phyloP scores from a whole-genome alignment of 2,329 filamentous ascomycete genomes.

The Monosporascus sp. region DNA sequence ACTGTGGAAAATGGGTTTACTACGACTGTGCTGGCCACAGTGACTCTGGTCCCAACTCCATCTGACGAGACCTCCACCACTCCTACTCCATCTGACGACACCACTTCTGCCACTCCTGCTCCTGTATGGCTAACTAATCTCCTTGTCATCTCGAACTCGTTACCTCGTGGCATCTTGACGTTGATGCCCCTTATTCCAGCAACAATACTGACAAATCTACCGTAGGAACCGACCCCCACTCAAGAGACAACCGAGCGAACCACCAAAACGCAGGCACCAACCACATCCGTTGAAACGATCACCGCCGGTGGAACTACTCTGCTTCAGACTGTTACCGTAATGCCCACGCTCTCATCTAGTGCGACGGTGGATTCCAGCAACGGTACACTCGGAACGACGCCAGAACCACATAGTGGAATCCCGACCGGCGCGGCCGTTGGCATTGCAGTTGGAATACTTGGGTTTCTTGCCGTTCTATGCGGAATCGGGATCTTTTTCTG shows the following conservation, averaged over 20 bases:
- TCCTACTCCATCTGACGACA: slow-evolving; percentile 4
- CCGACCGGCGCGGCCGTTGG: slow-evolving; percentile 24
- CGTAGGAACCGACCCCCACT: background rate
- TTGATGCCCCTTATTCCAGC: slow-evolving; percentile 1
- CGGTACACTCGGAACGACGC: slow-evolving; percentile 2
- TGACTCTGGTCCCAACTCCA: slow-evolving; percentile 24
- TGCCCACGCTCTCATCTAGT: slow-evolving; percentile 34
- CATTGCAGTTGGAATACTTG: slow-evolving; percentile 25
- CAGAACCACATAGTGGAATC: slow-evolving; percentile 11
- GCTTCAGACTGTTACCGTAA: slow-evolving; percentile 47
- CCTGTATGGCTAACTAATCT: slow-evolving; percentile 24
- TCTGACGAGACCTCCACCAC: slow-evolving; percentile 14
- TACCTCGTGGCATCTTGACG: slow-evolving; percentile 4
- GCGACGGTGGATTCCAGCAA: slow-evolving; percentile 7
- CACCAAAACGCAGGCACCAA: slow-evolving; percentile 11
- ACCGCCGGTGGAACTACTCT: slow-evolving; percentile 48
- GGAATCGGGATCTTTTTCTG: slow-evolving; percentile 36
- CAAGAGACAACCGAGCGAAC: slow-evolving; percentile 14
- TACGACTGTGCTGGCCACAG: slow-evolving; percentile 32
- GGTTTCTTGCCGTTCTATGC: slow-evolving; percentile 16
- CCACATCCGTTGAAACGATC: slow-evolving; percentile 44
- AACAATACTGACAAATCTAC: slow-evolving; percentile 1
- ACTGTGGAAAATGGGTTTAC: slow-evolving; percentile 25
- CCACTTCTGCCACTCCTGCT: slow-evolving; percentile 17
- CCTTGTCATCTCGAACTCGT: too few relatives aligned